Base-by-base conservation (phyloP, 2,329 filamentous ascomycete species). In the Venturia aucupariae region DNA sequence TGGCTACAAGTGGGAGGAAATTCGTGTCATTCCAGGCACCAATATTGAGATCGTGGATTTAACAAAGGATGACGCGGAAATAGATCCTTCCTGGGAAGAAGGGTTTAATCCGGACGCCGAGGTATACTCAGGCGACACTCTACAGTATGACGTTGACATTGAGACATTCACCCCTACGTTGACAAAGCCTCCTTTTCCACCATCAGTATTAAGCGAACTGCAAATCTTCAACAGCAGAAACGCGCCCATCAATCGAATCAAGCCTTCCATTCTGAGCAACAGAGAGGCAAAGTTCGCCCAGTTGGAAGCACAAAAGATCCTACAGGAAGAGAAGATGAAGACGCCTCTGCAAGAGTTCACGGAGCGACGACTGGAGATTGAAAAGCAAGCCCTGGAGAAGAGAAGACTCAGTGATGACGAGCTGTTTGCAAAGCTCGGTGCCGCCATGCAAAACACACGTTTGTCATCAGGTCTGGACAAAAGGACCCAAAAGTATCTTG, bases 161-260 rank as follows among this genome's bases (percentile, higher is more conserved):
- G 81, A 80, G 71, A 90, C 89, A 1, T 96, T 90, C 73, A 80
- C 87, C 64, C 92, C 92, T n/a, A 89, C 86, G 42, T 80, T 97
- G 30, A 79, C 92, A 35, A 80, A 83, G 19, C 83, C 89, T 32
- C 93, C 93, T 17, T 90, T 96, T 82, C 92, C 93, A 5, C 77
- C 81, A 38, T 78, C 76, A n/a, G 83, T 97, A 44, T 82, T 96
- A 68, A 87, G 96, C 74, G 93, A 97, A 80, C 81, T 97, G 72
- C 84, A 92, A 72, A 88, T 89, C 79, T 88, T 86, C 73, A 96
- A 87, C 82, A 90, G 87, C 69, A 57, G 51, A 35, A 57, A 7
- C 27, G 51, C 51, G 51, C 51, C 51, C 15, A 15, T 57, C 27
- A 35, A 35, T 35, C 51, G 51, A 35, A 57, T 57, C 51, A n/a